Evolutionary conservation across 73 alveolate species (phyloP), one percentile per base, ranked within the genome.

Genomic region (Diophrys appendiculata): DNA sequence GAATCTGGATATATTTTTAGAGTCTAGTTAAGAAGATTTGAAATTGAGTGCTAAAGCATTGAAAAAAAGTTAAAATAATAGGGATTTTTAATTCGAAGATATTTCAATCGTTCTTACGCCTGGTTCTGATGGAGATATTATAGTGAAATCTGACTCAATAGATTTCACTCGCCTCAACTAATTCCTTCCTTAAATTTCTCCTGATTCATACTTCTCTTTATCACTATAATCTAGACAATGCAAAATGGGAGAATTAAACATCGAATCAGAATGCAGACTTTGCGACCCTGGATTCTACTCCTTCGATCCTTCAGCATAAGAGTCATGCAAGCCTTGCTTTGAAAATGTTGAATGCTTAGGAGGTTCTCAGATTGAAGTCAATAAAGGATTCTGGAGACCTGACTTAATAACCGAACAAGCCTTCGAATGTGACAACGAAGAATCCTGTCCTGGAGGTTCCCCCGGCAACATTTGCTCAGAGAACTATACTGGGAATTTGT

Each of bases 321-420:
- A 43, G 18, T 43, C 5, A 43, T 85, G 93, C 33, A 32, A 72
- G 27, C 13, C 8, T 0, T 85, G 93, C 54, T 69, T 74, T 22
- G 33, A 29, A 18, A 53, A 71, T 56, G 88, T 85, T 0, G 55
- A 5, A 2, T 85, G 93, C 33, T 33, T 25, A 2, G 88, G 88
- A n/a, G 87, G 88, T 0, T 11, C 60, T 69, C 35, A 67, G 64
- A 69, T 84, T 29, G 25, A 29, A 2, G 76, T 78, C 3, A 52
- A 52, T 2, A 23, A 33, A 29, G 86, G 81, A 14, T 84, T 75
- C 70, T 84, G 92, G 92, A 77, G 92, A 69, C 18, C 60, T 43
- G 18, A 43, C 18, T 11, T 43, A 5, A 5, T 43, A 43, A 11
- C 60, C 18, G 60, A 43, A 18, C 5, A 5, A 11, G 18, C 18